A percentile compares a stretch with the other conserved stretches of the same genome.
These are phyloP conservation scores for Ramaria rubella DNA, from an alignment of 768 basidiomycete genomes.

Conservation along the genomic window DNA sequence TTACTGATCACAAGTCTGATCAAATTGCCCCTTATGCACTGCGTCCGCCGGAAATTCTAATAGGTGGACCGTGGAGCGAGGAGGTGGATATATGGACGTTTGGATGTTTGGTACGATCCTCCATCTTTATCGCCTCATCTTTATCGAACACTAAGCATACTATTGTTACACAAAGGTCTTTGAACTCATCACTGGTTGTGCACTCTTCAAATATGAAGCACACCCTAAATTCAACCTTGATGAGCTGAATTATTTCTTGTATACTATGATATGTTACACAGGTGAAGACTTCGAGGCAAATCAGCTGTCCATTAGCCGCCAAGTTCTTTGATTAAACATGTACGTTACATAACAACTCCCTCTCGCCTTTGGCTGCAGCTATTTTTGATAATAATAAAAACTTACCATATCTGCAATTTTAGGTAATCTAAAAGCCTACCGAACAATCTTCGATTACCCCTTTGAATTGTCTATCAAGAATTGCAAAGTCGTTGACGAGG, in stretches of 20 bases:
- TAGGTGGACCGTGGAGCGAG: background rate
- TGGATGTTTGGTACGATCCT: background rate
- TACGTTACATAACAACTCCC: no score
- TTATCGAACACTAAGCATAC: background rate
- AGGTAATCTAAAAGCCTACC: background rate
- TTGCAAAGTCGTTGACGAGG: background rate
- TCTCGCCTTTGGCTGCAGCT: background rate
- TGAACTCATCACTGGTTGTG: background rate
- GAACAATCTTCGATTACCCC: background rate
- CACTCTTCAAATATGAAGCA: background rate
- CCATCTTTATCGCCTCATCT: no score
- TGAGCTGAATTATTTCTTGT: background rate
- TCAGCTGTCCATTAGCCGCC: background rate
- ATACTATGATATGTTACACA: background rate
- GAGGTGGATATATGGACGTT: background rate
- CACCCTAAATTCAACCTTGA: background rate
- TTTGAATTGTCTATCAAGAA: background rate
- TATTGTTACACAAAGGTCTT: background rate
- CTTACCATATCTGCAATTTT: background rate
- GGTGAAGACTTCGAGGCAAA: background rate
- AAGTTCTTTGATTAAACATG: background rate
- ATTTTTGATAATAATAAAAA: no score
- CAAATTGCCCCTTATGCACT: background rate
- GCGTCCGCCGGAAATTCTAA: constrained; percentile 12
- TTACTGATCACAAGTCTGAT: background rate